Conservation (phyloP, 805 yeast species). For the Kodamaea nitidulidarum region DNA sequence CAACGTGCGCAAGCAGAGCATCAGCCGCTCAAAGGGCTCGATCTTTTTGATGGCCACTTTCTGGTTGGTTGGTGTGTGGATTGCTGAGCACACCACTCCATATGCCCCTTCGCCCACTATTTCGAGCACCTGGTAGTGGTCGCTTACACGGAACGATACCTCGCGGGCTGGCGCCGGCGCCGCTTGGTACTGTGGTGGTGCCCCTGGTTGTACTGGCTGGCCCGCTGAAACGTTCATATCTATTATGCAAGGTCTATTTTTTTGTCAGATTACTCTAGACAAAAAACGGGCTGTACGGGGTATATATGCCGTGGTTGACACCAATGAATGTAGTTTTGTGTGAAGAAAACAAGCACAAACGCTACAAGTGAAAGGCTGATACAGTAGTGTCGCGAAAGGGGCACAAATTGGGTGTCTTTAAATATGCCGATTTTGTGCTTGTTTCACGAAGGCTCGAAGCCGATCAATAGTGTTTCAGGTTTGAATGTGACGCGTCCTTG, state of each 20-base stretch:
- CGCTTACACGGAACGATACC: slow-evolving; percentile 75
- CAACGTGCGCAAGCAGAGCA: slow-evolving; percentile 84
- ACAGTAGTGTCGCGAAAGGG: too few species aligned
- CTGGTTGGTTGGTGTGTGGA: slow-evolving; percentile 79
- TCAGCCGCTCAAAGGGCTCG: slow-evolving; percentile 83
- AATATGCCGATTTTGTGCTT: neutral
- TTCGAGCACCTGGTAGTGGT: slow-evolving; percentile 79
- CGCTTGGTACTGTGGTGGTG: slow-evolving; percentile 4
- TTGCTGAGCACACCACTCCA: slow-evolving; percentile 88
- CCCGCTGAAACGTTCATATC: slow-evolving; percentile 2
- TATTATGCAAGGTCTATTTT: neutral
- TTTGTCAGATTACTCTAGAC: neutral
- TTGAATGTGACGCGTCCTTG: neutral
- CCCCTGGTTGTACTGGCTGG: slow-evolving; percentile 2
- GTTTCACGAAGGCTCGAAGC: neutral
- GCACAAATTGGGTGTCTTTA: too few species aligned
- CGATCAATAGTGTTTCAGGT: neutral
- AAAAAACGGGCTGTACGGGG: neutral
- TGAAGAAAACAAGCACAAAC: neutral
- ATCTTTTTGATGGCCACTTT: slow-evolving; percentile 95
- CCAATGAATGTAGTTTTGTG: too few species aligned
- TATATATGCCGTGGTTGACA: too few species aligned
- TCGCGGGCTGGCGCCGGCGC: slow-evolving; percentile 19
- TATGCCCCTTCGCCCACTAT: slow-evolving; percentile 96
- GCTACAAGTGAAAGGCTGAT: neutral